Evolutionary conservation across 2,329 filamentous ascomycete genomes (phyloP), one percentile per base, ranked within the genome.

Genomic region (Cladosporium cucumerinum): DNA sequence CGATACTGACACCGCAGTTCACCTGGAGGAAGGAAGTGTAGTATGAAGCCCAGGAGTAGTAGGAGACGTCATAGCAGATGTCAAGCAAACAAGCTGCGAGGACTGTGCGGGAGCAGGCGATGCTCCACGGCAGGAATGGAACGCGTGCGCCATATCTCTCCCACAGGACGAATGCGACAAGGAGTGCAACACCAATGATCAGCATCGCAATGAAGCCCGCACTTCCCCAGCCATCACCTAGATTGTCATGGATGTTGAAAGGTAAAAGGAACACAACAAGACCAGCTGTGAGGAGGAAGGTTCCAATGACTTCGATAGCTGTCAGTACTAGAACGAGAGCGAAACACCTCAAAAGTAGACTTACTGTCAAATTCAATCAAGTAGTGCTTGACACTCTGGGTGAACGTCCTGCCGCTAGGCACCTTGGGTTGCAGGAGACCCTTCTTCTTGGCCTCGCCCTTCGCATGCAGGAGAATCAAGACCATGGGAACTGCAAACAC

Each of bases 201-300:
- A 80, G 72, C 72, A 79, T 78, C 65, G 72, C 72, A 62, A 80
- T 77, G 65, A 81, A 78, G 66, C 76, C 75, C 1, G 69, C 66
- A 1, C 75, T 73, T 7, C 70, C 70, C 78, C 78, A 80, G 25
- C 72, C 73, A 2, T 72, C 16, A 65, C 72, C 18, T 1, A 74
- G 73, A 58, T 72, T 72, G 21, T 43, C 68, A 61, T 69, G 69
- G 26, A 92, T 80, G 16, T 80, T 87, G 73, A 92, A 86, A 0
- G 89, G 87, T 6, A 92, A 81, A 21, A 92, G 79, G 71, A 92
- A 86, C 6, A 90, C 75, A 0, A 84, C 81, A 67, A 89, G 82
- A 1, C 87, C 88, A 3, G 77, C 79, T 8, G 84, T 82, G 66
- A 90, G 80, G 2, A 91, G 78, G 21, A 90, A 64, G 21, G 89